Evolutionary conservation across 2,329 filamentous ascomycete species (phyloP), one percentile per base, ranked within the genome.

Genomic region (Diaporthe sp.): DNA sequence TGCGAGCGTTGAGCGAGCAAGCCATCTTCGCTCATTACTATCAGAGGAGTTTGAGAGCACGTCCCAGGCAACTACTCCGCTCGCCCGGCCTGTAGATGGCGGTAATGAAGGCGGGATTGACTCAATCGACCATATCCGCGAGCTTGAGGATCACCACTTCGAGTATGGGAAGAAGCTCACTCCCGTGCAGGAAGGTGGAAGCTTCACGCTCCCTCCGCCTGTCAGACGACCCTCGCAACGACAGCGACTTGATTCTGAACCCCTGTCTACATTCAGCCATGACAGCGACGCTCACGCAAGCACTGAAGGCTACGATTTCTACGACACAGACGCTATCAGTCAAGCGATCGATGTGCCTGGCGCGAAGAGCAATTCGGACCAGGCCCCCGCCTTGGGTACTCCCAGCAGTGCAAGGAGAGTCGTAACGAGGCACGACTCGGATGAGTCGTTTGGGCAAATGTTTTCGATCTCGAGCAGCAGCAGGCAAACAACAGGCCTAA

Each of bases 271-370:
- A n/a, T 77, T 83, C 28, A 90, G 89, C 79, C 86, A 88, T 44
- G 86, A 87, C 55, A 90, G 87, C 78, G 86, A 85, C 58, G 86
- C 87, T 8, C 86, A 88, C 31, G 78, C 83, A n/a, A 88, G 85
- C 79, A 90, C 88, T 1, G 91, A 92, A 78, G 91, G 91, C 0
- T 92, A 93, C 79, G 91, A 93, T 81, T 93, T 93, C 79, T 92
- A 92, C 79, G 91, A 91, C 79, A 84, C 90, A 39, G 90, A 91
- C n/a, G 88, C 85, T 39, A 82, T 89, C 73, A 83, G 84, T 67
- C 84, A 84, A 60, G 89, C 88, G 9, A 88, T 91, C 62, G 89
- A 92, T 76, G 88, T 91, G 68, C 89, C 87, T 12, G 78, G 81
- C 12, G 80, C 86, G 8, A 85, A 82, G 72, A 85, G 84, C 78